Base-by-base conservation (phyloP, 805 yeast species). In the Tetrapisispora phaffii region DNA sequence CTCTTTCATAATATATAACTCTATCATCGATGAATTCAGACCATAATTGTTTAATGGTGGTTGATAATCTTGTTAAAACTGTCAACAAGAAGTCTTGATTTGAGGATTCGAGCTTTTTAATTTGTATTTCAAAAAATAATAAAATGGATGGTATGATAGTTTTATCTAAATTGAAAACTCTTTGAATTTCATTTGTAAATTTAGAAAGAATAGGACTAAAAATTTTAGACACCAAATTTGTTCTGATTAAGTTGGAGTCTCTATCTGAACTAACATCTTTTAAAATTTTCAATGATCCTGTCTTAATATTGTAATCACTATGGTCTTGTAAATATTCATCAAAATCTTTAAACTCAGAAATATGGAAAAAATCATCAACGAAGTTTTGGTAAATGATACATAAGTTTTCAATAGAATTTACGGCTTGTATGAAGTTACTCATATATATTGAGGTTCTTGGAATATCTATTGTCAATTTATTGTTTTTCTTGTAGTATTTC, bases 81-180 rank as follows among this genome's bases (percentile, higher is more conserved):
- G 72, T 69, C 47, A 75, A 66, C 19, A 74, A 64, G 52, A 73
- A 85, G 50, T 85, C 95, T 56, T 82, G 88, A 57, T 77, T 75
- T 1, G 81, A 68, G 8, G 75, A 64, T 9, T 72, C 72, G 17
- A 70, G 56, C 10, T 53, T 56, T 21, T 53, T 54, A 6, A 66
- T 60, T 22, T 62, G 53, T 7, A 50, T 45, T 47, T 78, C 80
- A 9, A 77, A 51, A 33, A 69, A 58, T 1, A 70, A 53, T 39
- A 73, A 49, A 1, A 76, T 52, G 3, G 68, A 62, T 1, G 80
- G 77, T 15, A 67, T 60, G 28, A 70, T 68, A 10, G 72, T 56
- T 33, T 43, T 66, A 64, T 33, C 69, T 66, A 15, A 58, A 52
- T 47, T 19, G 70, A 45, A 15, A 47, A 54, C 19, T 64, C 63